phyloP scores from a whole-genome alignment of 2,329 filamentous ascomycete genomes.

The Sclerotinia nivalis region DNA sequence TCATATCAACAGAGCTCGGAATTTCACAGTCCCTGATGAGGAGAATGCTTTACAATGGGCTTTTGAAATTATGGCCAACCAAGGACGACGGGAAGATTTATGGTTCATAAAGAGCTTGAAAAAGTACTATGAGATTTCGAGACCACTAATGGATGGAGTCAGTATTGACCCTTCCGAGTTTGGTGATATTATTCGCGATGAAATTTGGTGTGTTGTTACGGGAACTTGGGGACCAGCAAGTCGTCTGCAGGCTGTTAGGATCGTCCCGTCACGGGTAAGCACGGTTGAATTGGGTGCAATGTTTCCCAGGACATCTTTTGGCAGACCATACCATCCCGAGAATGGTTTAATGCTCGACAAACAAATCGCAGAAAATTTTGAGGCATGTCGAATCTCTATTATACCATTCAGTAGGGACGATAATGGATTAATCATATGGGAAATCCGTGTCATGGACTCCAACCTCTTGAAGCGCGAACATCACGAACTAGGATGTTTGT shows the following conservation, averaged over 20 bases:
- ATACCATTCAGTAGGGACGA: fast-evolving
- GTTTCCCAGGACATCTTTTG: background rate
- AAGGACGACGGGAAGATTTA: background rate
- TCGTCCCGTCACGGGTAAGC: background rate
- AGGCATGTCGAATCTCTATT: background rate
- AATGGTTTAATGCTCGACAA: background rate
- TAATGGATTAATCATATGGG: background rate
- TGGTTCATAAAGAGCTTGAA: background rate
- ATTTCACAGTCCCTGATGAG: no score
- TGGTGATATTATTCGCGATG: background rate
- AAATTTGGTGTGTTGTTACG: background rate
- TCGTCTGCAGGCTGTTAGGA: background rate
- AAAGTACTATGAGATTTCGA: background rate
- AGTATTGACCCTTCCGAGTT: background rate
- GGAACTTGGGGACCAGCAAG: background rate
- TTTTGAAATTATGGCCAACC: background rate
- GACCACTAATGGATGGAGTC: background rate
- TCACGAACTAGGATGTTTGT: background rate
- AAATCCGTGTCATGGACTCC: background rate
- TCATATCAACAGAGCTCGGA: background rate
- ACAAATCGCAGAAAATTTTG: background rate
- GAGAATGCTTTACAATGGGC: background rate
- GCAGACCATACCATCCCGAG: background rate
- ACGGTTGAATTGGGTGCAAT: background rate
- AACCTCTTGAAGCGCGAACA: background rate